These are phyloP conservation scores for Hyaloraphidium curvatum DNA, from an alignment of 192 early-diverging fungal genomes.

Conservation along the genomic window DNA sequence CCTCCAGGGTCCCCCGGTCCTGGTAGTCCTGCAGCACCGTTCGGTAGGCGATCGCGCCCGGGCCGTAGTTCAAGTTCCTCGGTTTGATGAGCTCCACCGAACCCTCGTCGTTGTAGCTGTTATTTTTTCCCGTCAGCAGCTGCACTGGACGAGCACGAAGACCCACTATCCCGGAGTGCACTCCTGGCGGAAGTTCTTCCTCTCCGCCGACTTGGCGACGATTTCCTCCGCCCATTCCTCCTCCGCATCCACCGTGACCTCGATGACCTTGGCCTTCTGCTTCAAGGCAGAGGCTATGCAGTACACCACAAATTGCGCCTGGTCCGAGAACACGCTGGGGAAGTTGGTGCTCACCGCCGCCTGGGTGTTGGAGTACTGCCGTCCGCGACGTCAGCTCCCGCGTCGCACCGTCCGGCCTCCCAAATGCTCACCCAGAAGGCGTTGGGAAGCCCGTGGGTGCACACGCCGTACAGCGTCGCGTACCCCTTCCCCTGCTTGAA, in stretches of 20 bases:
- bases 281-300: not conserved
- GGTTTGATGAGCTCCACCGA: not conserved
- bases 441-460: not conserved
- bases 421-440: not conserved
- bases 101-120: too few species aligned
- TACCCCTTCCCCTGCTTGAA: not conserved
- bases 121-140: too few species aligned
- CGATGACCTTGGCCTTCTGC: not conserved
- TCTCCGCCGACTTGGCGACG: not conserved
- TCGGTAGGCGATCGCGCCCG: not conserved
- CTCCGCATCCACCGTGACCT: not conserved
- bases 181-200: not conserved
- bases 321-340: not conserved
- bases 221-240: not conserved
- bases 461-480: not conserved
- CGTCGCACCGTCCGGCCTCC: too few species aligned
- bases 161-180: not conserved
- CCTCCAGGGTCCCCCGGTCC: too few species aligned
- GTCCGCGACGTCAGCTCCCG: too few species aligned
- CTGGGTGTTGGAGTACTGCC: not conserved
- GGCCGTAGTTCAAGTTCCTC: not conserved
- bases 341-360: not conserved
- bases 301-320: not conserved
- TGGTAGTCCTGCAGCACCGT: not conserved
- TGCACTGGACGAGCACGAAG: too few species aligned